Percentiles rank a stretch among this genome's conserved stretches.
These are phyloP conservation scores for Eutrema japonicum DNA, from an alignment of 345 rosid species.

Conservation along the genomic window DNA sequence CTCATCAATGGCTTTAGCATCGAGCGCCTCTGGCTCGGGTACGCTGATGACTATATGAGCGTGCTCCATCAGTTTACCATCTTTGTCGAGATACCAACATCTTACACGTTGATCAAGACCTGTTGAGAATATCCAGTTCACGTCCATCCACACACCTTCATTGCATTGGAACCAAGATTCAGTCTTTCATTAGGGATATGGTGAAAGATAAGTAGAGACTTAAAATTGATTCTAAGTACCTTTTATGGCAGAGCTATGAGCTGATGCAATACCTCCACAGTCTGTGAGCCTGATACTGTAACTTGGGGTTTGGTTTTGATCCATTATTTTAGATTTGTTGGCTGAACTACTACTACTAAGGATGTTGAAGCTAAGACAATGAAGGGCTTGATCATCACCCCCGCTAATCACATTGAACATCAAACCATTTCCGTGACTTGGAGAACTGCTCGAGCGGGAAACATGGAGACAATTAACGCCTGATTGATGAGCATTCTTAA, in stretches of 20 bases:
- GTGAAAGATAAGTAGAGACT: conserved; percentile 11
- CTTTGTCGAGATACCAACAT: conserved; percentile 67
- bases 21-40: conserved; percentile 90
- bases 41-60: conserved; percentile 69
- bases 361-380: conserved; percentile 54
- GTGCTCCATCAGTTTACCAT: conserved; percentile 55
- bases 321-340: conserved; percentile 35
- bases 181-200: conserved; percentile 17
- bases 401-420: conserved; percentile 68
- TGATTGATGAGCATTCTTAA: conserved; percentile 71
- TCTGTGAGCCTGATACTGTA: conserved; percentile 50
- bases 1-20: conserved; percentile 72
- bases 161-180: conserved; percentile 34
- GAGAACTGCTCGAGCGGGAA: conserved; percentile 49
- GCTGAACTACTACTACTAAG: conserved; percentile 4
- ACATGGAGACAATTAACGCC: conserved; percentile 89
- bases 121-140: conserved; percentile 85
- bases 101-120: conserved; percentile 97
- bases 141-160: conserved; percentile 91
- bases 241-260: conserved; percentile 90
- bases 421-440: conserved; percentile 44
- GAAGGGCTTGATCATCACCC: conserved; percentile 96
- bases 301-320: conserved; percentile 45
- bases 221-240: conserved; percentile 46
- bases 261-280: conserved; percentile 58